Base-by-base conservation (phyloP, 75 land plant genomes). In the Cunninghamia lanceolata region DNA sequence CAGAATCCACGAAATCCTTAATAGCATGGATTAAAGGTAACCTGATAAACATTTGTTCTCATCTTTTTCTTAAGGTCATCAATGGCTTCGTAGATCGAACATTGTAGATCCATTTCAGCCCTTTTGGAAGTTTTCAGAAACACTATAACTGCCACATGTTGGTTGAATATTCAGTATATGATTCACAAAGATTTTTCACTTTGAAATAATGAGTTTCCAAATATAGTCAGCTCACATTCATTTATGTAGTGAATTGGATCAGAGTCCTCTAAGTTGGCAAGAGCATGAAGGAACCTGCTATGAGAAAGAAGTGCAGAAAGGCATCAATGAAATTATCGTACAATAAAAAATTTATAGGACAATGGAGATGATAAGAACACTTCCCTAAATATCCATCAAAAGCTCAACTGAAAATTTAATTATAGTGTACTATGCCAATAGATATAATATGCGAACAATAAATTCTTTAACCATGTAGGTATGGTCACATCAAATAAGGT, bases 61-160 rank as follows among this genome's bases (percentile, higher is more conserved):
- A 43, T 80, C 82, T 80, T 80, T 79, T 80, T 40, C 82, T 80
- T 80, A 42, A 80, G 82, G 36, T 83, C 36, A 34, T 83, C 63
- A 47, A 83, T 83, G 2, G 63, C 63, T 16, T 53, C 16, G 21
- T 83, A 83, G 32, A 53, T 83, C 16, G 63, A 47, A 53, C 63
- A 50, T 53, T 83, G 84, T 32, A 83, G 63, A 53, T 83, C 63
- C 30, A 83, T 83, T 83, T 50, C 59, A 52, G 40, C 50, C 40
- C 63, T 83, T 83, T 83, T 83, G 8, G 63, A 28, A n/a, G 84
- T 83, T 35, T 46, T 83, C 47, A 83, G 32, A 43, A 80, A 43
- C 11, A 43, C 43, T 43, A 80, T 80, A 42, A 25, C 82, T 80
- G 46, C 82, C 82, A 80, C 50, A 46, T 43, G 43, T 43, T 7